These are phyloP conservation scores for Cordyceps javanica DNA, from an alignment of 2,329 filamentous ascomycete species.

Conservation along the genomic window DNA sequence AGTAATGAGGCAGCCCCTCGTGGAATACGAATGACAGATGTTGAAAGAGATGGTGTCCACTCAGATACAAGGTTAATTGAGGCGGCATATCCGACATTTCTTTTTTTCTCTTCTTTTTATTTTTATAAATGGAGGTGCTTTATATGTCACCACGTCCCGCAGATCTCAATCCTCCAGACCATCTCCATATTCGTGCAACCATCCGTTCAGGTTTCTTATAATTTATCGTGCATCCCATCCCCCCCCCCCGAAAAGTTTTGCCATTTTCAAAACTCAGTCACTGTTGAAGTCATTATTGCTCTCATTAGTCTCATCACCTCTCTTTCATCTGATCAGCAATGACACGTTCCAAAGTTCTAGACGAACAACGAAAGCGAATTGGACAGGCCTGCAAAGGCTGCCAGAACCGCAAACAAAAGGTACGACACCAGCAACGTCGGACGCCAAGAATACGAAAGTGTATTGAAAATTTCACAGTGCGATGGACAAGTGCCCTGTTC, in stretches of 20 bases:
- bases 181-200: not conserved
- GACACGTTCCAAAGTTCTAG: conserved; percentile 50
- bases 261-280: too few species aligned
- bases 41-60: conserved; percentile 7
- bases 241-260: not conserved
- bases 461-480: conserved; percentile 37
- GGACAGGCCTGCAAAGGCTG: conserved; percentile 59
- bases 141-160: not conserved
- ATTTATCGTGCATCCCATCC: not conserved
- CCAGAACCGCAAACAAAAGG: conserved; percentile 63
- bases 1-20: not conserved
- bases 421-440: conserved; percentile 26
- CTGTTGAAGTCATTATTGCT: too few species aligned
- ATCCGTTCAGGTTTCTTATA: not conserved
- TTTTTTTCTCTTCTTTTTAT: not conserved
- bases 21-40: not conserved
- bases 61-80: not conserved
- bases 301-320: not conserved
- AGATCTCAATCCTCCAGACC: not conserved
- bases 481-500: conserved; percentile 53
- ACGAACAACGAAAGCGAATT: conserved; percentile 56
- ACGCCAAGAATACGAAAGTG: not conserved
- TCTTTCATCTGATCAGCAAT: conserved; percentile 22
- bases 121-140: not conserved
- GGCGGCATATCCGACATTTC: not conserved